These are phyloP conservation scores for Endoconidiophora laricicola DNA, from an alignment of 2,329 filamentous ascomycete species.

Conservation along the genomic window DNA sequence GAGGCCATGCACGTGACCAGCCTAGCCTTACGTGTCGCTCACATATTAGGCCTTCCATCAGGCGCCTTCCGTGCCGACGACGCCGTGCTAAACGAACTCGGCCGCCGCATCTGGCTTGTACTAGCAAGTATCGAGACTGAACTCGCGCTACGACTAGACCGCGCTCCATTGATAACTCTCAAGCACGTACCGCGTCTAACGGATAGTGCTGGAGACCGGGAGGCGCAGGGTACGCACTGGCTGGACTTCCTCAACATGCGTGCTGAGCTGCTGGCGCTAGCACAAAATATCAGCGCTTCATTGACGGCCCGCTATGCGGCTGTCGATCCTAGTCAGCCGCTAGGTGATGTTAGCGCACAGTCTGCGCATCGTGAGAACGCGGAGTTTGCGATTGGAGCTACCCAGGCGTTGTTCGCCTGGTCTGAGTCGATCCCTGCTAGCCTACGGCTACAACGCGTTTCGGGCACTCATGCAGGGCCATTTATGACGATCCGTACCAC, in stretches of 20 bases:
- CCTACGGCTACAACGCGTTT: no score
- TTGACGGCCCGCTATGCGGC: background rate
- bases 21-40: constrained; percentile 2
- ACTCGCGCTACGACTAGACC: constrained; percentile 4
- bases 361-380: background rate
- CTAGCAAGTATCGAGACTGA: constrained; percentile 4
- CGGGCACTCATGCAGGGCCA: no score
- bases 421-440: background rate
- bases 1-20: constrained; percentile 1
- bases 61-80: constrained; percentile 2
- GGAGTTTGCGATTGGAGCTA: background rate
- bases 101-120: constrained; percentile 7
- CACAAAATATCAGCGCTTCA: background rate
- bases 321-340: background rate
- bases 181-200: constrained; percentile 7
- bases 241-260: constrained; percentile 8
- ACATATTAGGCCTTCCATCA: constrained; percentile 6
- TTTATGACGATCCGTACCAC: no score
- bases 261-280: constrained; percentile 5
- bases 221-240: constrained; percentile 1
- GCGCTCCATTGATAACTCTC: constrained; percentile 1
- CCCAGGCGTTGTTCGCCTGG: background rate
- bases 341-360: background rate
- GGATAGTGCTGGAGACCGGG: background rate
- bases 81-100: constrained; percentile 4